Evolutionary conservation across 2,329 filamentous ascomycete genomes (phyloP), one percentile per base, ranked within the genome.

Genomic region (Hymenoscyphus fraxineus): DNA sequence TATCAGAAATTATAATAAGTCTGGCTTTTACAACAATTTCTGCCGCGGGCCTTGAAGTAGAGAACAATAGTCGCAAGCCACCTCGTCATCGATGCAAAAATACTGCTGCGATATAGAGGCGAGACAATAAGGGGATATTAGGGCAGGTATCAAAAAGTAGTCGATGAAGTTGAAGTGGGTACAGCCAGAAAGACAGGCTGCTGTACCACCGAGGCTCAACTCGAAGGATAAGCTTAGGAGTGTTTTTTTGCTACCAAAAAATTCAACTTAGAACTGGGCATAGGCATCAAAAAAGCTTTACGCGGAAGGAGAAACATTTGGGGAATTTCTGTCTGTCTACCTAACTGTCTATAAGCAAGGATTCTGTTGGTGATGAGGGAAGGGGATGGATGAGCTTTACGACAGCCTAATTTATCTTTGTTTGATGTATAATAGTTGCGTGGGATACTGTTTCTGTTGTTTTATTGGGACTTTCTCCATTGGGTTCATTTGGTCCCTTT

Each of bases 1-100:
- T 99, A 99, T 77, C 90, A 97, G 80, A 75, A 70, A 65, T 74
- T 75, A 67, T 73, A 66, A 74, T 44, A 61, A 27, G 16, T 19
- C 2, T 22, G 12, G 9, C 58, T 16, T 59, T 22, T 51, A 22
- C 7, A 19, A 27, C 22, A 41, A 19, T n/a, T 40, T 27, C n/a
- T 6, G 35, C 38, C 9, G 27, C 27, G 51, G 54, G 54, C 15
- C 41, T 44, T 59, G 58, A 59, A 44, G 6, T 2, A 35, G 31
- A 57, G 9, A 32, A 27, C 10, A 35, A 27, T 13, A 51, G 44
- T 51, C 44, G 19, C 22, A 51, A 51, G 44, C 44, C 44, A 51
- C 44, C 44, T 51, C 9, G 44, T 19, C 44, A 51, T 51, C 22
- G 44, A 51, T 22, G 22, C 44, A 51, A n/a, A 51, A n/a, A 51